Conservation (phyloP, 768 basidiomycete genomes). For the Russula compacta region DNA sequence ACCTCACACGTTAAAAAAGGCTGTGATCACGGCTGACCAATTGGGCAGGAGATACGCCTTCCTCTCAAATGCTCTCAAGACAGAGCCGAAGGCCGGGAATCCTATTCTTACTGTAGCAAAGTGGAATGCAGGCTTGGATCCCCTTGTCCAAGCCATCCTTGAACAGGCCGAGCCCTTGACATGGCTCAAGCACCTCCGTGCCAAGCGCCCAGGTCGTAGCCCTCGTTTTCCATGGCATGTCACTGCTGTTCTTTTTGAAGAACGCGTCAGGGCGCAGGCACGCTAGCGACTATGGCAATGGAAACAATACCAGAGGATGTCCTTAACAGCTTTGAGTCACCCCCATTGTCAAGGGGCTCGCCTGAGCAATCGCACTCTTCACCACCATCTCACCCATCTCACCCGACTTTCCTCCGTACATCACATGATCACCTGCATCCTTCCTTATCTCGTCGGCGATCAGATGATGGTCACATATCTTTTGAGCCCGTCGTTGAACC, state of each 20-base stretch:
- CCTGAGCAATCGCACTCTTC: slow-evolving; percentile 3
- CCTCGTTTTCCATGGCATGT: slow-evolving; percentile 49
- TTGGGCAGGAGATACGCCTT: slow-evolving; percentile 54
- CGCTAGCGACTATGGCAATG: slow-evolving; percentile 33
- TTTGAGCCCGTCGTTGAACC: slow-evolving; percentile 49
- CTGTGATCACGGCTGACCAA: slow-evolving; percentile 54
- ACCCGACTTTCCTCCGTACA: slow-evolving; percentile 16
- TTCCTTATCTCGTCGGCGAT: slow-evolving; percentile 24
- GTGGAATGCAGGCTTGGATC: slow-evolving; percentile 52
- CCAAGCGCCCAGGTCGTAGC: slow-evolving; percentile 32
- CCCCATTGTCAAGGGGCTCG: slow-evolving; percentile 8
- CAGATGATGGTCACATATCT: slow-evolving; percentile 42
- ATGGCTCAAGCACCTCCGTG: slow-evolving; percentile 61
- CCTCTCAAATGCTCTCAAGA: slow-evolving; percentile 34
- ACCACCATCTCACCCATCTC: slow-evolving; percentile 3
- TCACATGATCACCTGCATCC: slow-evolving; percentile 11
- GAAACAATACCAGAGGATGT: slow-evolving; percentile 39
- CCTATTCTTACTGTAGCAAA: slow-evolving; percentile 39
- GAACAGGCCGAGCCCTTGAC: slow-evolving; percentile 62
- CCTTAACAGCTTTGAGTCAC: slow-evolving; percentile 8
- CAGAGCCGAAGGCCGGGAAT: slow-evolving; percentile 31
- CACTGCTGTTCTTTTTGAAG: slow-evolving; percentile 61
- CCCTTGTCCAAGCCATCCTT: slow-evolving; percentile 39
- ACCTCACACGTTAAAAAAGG: slow-evolving; percentile 52
- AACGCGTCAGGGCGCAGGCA: slow-evolving; percentile 42